Evolutionary conservation across 164 flowering plant genomes (phyloP), one percentile per base, ranked within the genome.

Genomic region (Piper betle): DNA sequence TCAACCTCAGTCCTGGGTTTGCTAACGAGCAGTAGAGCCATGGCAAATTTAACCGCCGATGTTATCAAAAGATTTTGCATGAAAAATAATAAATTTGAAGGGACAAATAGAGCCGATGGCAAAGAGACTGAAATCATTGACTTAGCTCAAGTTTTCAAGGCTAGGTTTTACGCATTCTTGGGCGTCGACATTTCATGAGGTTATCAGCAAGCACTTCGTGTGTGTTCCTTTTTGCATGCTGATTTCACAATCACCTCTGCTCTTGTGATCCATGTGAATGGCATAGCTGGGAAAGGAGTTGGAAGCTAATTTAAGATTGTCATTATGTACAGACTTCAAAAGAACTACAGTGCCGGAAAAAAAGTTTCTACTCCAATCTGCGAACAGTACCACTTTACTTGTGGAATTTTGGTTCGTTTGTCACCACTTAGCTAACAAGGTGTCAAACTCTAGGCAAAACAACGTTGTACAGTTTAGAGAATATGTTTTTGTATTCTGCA

Each of bases 41-140:
- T 79, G 69, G 79, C 83, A 41, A 79, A 78, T 71, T 72, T 80
- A 73, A 79, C 88, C n/a, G 62, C 85, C 60, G 87, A 84, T 60
- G 68, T 81, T 20, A 81, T 88, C 17, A 81, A 72, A 68, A 78
- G 86, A 68, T 71, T 86, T 60, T 83, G 85, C 53, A 66, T 64
- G 37, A 76, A 69, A 66, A 64, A 63, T 59, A 64, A 55, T 37
- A 75, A 71, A 52, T 58, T 60, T 42, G 80, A 79, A 39, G 52
- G 46, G 39, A 50, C 57, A 13, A 64, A 66, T 41, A 69, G 53
- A 15, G 60, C 55, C 58, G 71, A 74, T 57, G 72, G 69, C 52
- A 74, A 80, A 58, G 82, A 83, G 66, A 65, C 75, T 57, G 96
- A 92, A 68, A 74, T 86, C 19, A 62, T 71, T 2, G 86, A 83